Evolutionary conservation across 768 basidiomycete species (phyloP).

Genomic region (Mrakia gelida): DNA sequence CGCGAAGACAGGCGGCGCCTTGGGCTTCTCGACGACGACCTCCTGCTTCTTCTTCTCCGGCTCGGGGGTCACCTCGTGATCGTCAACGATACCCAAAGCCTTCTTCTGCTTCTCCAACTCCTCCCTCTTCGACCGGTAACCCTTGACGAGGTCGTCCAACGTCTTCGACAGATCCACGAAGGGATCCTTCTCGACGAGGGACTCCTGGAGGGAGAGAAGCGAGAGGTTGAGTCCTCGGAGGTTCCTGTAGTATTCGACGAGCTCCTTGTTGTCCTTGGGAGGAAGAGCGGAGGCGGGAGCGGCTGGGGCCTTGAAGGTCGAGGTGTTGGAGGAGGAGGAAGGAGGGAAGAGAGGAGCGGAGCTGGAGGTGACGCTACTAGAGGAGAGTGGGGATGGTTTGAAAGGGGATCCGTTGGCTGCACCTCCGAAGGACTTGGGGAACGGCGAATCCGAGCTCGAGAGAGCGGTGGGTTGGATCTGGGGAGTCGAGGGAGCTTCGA

Average conservation of each 20-base stretch:
- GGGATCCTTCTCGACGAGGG: constrained; percentile 25
- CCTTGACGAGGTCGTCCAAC: constrained; percentile 19
- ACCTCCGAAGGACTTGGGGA: background rate
- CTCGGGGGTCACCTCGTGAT: background rate
- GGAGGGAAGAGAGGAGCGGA: background rate
- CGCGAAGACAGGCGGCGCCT: constrained; percentile 1
- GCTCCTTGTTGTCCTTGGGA: constrained; percentile 9
- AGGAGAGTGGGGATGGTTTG: constrained; percentile 8
- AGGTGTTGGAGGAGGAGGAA: background rate
- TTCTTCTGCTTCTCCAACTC: constrained; percentile 15
- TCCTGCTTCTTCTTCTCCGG: background rate
- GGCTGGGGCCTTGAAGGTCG: background rate
- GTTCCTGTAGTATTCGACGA: constrained; percentile 27
- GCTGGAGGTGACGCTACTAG: background rate
- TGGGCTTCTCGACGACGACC: background rate
- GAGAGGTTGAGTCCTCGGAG: constrained; percentile 31
- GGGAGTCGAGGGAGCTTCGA: constrained; percentile 16
- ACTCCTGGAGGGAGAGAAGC: constrained; percentile 25
- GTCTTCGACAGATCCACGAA: constrained; percentile 29
- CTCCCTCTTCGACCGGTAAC: constrained; percentile 20
- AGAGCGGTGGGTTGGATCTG: background rate
- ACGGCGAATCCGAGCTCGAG: background rate
- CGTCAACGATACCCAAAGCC: background rate
- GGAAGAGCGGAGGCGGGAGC: background rate
- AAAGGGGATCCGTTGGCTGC: background rate